Evolutionary conservation across 495 filamentous ascomycete genomes (phyloP), one percentile per base, ranked within the genome.

Genomic region (Apodospora peruviana): DNA sequence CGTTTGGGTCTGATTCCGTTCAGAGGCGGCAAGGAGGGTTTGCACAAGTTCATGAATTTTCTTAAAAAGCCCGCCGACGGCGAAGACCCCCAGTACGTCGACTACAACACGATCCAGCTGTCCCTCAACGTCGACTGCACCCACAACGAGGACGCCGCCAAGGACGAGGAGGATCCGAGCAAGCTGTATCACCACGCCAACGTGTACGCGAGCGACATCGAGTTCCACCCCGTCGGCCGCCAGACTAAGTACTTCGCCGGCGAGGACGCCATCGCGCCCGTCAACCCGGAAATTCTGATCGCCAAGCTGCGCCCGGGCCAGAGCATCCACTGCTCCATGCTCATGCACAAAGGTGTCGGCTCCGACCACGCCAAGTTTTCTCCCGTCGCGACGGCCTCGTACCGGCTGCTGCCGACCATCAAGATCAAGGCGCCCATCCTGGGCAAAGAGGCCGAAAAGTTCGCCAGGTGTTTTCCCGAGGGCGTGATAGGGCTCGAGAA

Each of bases 321-420:
- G 73, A 77, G 79, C 53, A 84, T 99, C 55, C 75, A 87, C 47
- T 65, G 95, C 48, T 79, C 85, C 49, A 80, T 91, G 77, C 90
- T 95, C 70, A 88, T 87, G 67, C 79, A 91, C 67, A 96, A 96
- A 68, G 94, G 94, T 20, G 84, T 93, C 46, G 94, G 94, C 14
- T 85, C 83, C 48, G 93, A 97, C 70, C 94, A 99, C 67, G 87
- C 94, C 40, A 99, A 99, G 64, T 99, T 91, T 75, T 95, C 88
- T 1, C 94, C 94, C 22, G 94, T 99, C 17, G 91, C 91, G 4
- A 95, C 94, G 0, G 91, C 93, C 8, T 83, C 83, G 34, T 99
- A 99, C 70, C 81, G 94, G 16, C 76, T 99, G 8, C 62, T 99
- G 54, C 94, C 94, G 1, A 79, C 82, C 40, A 97, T 99, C 60